Conservation (phyloP, 345 rosid genomes). For the Acer negundo region DNA sequence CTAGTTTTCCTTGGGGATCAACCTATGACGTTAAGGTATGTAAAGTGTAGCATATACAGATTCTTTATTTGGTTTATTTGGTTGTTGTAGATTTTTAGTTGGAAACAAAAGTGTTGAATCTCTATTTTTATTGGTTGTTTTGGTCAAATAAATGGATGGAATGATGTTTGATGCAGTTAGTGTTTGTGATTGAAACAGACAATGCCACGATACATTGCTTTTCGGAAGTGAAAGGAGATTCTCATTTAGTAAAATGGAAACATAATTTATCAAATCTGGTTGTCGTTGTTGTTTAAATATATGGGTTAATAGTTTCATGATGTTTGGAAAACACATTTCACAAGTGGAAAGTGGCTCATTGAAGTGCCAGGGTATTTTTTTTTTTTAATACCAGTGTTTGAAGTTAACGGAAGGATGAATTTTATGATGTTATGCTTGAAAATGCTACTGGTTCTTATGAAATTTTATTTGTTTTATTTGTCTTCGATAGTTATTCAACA, state of each 20-base stretch:
- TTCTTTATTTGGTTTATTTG: background rate
- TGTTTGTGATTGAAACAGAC: background rate
- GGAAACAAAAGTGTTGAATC: background rate
- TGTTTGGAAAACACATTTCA: background rate
- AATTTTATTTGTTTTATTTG: background rate
- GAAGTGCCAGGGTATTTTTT: no score
- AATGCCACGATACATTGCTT: background rate
- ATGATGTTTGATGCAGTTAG: background rate
- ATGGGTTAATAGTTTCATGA: background rate
- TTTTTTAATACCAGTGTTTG: background rate
- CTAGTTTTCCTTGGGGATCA: constrained; percentile 16
- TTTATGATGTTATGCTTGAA: background rate
- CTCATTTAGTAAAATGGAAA: background rate
- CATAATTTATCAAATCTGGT: background rate
- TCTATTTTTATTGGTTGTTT: background rate
- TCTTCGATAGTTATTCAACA: background rate
- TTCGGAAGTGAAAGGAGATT: background rate
- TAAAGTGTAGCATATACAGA: background rate
- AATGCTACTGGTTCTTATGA: background rate
- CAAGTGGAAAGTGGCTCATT: background rate
- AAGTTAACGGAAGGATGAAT: background rate
- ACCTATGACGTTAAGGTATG: constrained; percentile 47
- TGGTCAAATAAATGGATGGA: background rate
- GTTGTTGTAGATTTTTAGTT: background rate
- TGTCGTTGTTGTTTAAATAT: background rate